These are phyloP conservation scores for Pythium pectinolyticum DNA, from an alignment of 352 stramenopile genomes.

Conservation along the genomic window DNA sequence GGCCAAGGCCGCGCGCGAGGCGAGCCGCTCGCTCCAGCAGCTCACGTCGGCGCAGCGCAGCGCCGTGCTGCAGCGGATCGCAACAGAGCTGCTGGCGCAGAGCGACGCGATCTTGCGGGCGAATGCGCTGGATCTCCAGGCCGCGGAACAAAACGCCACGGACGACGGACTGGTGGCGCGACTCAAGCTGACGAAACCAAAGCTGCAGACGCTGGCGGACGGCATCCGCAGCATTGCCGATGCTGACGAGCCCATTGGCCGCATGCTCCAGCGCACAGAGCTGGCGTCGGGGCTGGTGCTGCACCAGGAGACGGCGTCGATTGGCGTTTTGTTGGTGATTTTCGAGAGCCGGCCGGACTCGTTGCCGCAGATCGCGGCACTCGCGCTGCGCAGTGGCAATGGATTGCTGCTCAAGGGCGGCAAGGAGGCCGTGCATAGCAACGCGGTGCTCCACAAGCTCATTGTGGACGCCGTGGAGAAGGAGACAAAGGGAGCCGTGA, in stretches of 20 bases:
- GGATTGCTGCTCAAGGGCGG: slow-evolving; percentile 97
- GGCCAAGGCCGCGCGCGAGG: slow-evolving; percentile 77
- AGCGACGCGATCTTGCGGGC: slow-evolving; percentile 88
- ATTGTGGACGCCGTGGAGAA: slow-evolving; percentile 93
- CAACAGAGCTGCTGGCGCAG: slow-evolving; percentile 78
- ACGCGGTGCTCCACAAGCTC: slow-evolving; percentile 91
- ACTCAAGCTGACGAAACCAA: slow-evolving; percentile 89
- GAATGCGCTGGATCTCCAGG: slow-evolving; percentile 91
- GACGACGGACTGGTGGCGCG: slow-evolving; percentile 72
- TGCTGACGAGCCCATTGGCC: slow-evolving; percentile 71
- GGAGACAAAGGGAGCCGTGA: slow-evolving; percentile 87
- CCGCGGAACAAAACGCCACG: slow-evolving; percentile 61
- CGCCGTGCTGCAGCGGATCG: slow-evolving; percentile 88
- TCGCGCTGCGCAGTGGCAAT: slow-evolving; percentile 96
- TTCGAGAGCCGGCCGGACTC: slow-evolving; percentile 98
- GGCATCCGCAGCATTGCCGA: slow-evolving; percentile 93
- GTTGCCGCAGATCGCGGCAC: slow-evolving; percentile 94
- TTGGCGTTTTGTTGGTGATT: slow-evolving; percentile 98
- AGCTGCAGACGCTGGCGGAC: slow-evolving; percentile 94
- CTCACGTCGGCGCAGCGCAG: slow-evolving; percentile 86
- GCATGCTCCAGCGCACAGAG: slow-evolving; percentile 84
- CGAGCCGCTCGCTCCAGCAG: slow-evolving; percentile 87
- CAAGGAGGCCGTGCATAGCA: slow-evolving; percentile 93
- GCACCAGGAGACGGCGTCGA: slow-evolving; percentile 93
- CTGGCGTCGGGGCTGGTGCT: slow-evolving; percentile 91